Evolutionary conservation across 202 grass and related monocot genomes (phyloP).

Genomic region (Zoysia matrella): DNA sequence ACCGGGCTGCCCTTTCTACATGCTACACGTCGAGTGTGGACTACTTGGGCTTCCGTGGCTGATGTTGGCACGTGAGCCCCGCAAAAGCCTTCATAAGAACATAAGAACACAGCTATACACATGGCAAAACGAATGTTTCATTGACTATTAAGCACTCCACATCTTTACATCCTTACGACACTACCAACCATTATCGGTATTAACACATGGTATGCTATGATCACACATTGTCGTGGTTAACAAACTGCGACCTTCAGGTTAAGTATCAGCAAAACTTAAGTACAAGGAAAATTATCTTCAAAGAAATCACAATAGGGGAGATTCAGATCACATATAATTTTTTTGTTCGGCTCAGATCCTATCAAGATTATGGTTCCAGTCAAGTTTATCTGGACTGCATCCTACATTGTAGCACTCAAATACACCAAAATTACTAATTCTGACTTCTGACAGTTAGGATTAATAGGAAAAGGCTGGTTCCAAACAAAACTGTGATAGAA

Average conservation of each 20-base stretch:
- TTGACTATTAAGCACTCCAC: not conserved
- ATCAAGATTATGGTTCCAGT: conserved; percentile 18
- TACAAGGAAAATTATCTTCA: conserved; percentile 18
- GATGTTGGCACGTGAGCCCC: too few species aligned
- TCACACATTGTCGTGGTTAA: not conserved
- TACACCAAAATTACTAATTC: not conserved
- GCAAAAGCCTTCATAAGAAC: too few species aligned
- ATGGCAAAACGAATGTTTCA: not conserved
- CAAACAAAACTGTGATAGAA: not conserved
- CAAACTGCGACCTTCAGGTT: not conserved
- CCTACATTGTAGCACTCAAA: not conserved
- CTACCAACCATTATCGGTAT: not conserved
- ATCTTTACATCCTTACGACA: not conserved
- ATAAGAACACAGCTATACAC: not conserved
- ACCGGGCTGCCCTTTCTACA: too few species aligned
- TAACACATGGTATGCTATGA: not conserved
- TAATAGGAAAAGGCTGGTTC: not conserved
- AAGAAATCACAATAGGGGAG: not conserved
- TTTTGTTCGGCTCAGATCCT: conserved; percentile 18
- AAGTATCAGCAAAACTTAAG: not conserved
- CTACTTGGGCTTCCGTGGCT: too few species aligned
- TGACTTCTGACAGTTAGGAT: not conserved
- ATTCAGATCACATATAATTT: conserved; percentile 4
- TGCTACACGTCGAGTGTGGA: too few species aligned
- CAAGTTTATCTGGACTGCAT: not conserved